Evolutionary conservation across 371 early-diverging fungal genomes (phyloP).

Genomic region (Dichotomocladium elegans): DNA sequence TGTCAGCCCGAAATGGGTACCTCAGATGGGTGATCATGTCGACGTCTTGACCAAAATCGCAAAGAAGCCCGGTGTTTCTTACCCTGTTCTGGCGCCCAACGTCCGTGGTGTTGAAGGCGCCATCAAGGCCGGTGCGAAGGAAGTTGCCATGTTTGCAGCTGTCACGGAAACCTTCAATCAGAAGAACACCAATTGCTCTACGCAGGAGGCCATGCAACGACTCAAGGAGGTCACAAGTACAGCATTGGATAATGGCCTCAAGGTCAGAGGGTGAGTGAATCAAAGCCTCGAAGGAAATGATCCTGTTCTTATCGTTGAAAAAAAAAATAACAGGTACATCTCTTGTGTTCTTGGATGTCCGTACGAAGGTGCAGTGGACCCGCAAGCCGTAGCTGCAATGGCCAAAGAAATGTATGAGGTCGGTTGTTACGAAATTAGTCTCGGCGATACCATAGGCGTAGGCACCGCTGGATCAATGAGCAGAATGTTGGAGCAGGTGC

Average conservation of each 20-base stretch:
- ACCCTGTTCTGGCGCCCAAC: constrained; percentile 94
- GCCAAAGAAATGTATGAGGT: constrained; percentile 74
- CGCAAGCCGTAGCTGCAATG: constrained; percentile 72
- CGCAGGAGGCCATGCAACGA: constrained; percentile 76
- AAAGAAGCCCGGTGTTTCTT: constrained; percentile 61
- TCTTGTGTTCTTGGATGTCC: constrained; percentile 95
- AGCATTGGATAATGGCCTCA: constrained; percentile 68
- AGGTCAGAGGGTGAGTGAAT: constrained; percentile 74
- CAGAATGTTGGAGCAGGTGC: constrained; percentile 70
- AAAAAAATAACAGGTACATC: constrained; percentile 62
- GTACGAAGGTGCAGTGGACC: constrained; percentile 80
- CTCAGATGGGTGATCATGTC: constrained; percentile 91
- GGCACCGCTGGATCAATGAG: constrained; percentile 81
- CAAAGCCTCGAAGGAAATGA: no score
- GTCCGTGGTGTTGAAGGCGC: constrained; percentile 83
- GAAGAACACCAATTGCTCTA: constrained; percentile 93
- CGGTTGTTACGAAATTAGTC: constrained; percentile 96
- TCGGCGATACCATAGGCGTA: constrained; percentile 97
- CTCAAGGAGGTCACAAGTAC: constrained; percentile 66
- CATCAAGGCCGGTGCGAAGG: constrained; percentile 71
- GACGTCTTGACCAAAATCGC: constrained; percentile 72
- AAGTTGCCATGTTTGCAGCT: constrained; percentile 93
- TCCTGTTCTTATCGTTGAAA: background rate
- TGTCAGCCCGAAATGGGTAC: constrained; percentile 98
- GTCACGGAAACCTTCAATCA: constrained; percentile 86